A percentile compares a stretch with the other conserved stretches of the same genome.
Evolutionary conservation across 176 grass and related monocot genomes (phyloP).

Genomic region (Stipa capillata): DNA sequence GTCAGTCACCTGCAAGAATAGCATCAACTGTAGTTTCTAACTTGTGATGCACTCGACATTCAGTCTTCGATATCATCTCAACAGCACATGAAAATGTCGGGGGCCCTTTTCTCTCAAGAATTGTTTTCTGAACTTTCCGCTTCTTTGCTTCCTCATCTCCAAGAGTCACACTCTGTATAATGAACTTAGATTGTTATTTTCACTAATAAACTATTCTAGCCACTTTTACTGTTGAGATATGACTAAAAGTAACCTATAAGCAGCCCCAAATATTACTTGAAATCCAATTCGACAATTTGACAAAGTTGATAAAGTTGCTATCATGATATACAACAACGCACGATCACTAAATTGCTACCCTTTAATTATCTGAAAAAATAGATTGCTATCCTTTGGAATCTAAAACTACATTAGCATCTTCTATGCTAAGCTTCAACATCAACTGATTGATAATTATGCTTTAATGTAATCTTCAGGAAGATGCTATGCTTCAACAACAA

Average conservation of each 20-base stretch:
- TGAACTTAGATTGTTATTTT: conserved; percentile 1
- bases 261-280: neutral
- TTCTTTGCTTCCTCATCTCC: conserved; percentile 93
- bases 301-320: neutral
- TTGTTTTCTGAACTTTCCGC: conserved; percentile 96
- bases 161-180: conserved; percentile 86
- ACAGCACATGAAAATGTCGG: conserved; percentile 94
- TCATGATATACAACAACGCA: no score
- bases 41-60: conserved; percentile 85
- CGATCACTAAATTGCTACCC: no score
- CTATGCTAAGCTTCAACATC: neutral
- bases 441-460: neutral
- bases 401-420: neutral
- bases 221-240: neutral
- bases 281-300: neutral
- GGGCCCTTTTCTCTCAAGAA: conserved; percentile 95
- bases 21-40: conserved; percentile 91
- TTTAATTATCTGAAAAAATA: neutral
- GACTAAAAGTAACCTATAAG: neutral
- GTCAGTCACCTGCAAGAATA: conserved; percentile 72
- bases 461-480: neutral
- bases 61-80: conserved; percentile 91
- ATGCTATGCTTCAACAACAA: neutral
- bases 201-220: neutral
- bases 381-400: neutral